Evolutionary conservation across 495 filamentous ascomycete species (phyloP).

Genomic region (Trichodelitschia bisporula): DNA sequence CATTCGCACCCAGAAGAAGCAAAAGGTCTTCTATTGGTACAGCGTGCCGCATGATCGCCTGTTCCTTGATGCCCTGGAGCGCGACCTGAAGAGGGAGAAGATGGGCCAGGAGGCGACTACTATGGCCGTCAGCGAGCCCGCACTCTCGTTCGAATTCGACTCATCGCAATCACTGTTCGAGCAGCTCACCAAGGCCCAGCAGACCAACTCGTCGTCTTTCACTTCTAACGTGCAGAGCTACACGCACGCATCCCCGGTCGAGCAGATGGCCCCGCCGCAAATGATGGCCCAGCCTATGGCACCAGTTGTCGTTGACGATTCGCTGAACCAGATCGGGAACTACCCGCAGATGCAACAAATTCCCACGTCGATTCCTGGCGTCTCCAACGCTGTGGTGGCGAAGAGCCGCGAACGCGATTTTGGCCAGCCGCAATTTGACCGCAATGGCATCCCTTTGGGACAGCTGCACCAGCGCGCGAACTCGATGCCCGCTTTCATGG

Average conservation of each 20-base stretch:
- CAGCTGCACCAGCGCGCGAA: slow-evolving; percentile 74
- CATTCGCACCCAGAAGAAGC: slow-evolving; percentile 98
- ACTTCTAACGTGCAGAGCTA: slow-evolving; percentile 50
- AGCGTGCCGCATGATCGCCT: slow-evolving; percentile 94
- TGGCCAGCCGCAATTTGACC: slow-evolving; percentile 50
- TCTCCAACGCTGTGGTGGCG: slow-evolving; percentile 34
- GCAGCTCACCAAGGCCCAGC: slow-evolving; percentile 97
- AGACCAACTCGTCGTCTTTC: slow-evolving; percentile 92
- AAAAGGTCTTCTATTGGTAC: slow-evolving; percentile 99
- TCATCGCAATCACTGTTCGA: slow-evolving; percentile 97
- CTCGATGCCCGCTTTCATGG: slow-evolving; percentile 91
- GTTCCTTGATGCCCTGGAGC: slow-evolving; percentile 90
- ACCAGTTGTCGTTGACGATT: slow-evolving; percentile 48
- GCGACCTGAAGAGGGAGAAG: slow-evolving; percentile 95
- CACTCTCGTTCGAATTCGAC: slow-evolving; percentile 95
- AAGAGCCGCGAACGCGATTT: slow-evolving; percentile 62
- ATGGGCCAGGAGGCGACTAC: slow-evolving; percentile 97
- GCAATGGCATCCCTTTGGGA: slow-evolving; percentile 63
- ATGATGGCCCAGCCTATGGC: slow-evolving; percentile 50
- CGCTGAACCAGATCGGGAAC: slow-evolving; percentile 39
- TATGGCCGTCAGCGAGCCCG: slow-evolving; percentile 84
- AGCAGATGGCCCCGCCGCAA: slow-evolving; percentile 51
- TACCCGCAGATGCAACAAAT: slow-evolving; percentile 19
- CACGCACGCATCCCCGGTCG: slow-evolving; percentile 62
- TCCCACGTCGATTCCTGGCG: slow-evolving; percentile 14